Base-by-base conservation (phyloP, 2,329 filamentous ascomycete species). In the Xylaria sp. region DNA sequence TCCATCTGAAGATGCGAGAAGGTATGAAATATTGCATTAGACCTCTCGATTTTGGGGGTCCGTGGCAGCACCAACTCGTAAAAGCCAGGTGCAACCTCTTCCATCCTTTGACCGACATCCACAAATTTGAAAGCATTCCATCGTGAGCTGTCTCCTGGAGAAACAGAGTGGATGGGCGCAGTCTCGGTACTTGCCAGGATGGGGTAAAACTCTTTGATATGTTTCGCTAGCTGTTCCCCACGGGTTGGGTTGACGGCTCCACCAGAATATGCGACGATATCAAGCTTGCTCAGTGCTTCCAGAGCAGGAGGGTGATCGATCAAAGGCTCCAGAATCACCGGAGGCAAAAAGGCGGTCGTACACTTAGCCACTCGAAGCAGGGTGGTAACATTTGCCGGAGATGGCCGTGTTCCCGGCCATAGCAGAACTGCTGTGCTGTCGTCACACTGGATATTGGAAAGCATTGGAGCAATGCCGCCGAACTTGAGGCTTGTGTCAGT, bases 21-120 rank as follows among this genome's bases (percentile, higher is more conserved):
- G 57, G 68, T 70, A 47, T 67, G 67, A 33, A 67, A 72, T 51
- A 46, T 68, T 6, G 61, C 57, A 38, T 69, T 62, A 7, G 64
- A 28, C 4, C 45, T 50, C 8, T 69, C 54, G 9, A 69, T 59
- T 14, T 61, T 57, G 9, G 65, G 60, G 0, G 68, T 70, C 33
- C 64, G 61, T 3, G 69, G 71, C 35, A 65, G 72, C 1, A 73
- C 70, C 14, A 73, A 66, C 61, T 73, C 72, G 60, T 67, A 73
- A 14, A 73, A 46, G 1, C 71, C 72, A 4, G 71, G 69, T 7
- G 67, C 57, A 4, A 70, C 58, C 35, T 73, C 70, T 21, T 73
- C 72, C 71, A 73, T 69, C 8, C 67, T 57, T 35, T 70, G 69
- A 6, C 69, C 69, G 12, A 69, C 43, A 21, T 68, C 61, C 2